A percentile compares a stretch with the other conserved stretches of the same genome.
phyloP scores from a whole-genome alignment of 768 basidiomycete species.

The Agrocybe pediades region DNA sequence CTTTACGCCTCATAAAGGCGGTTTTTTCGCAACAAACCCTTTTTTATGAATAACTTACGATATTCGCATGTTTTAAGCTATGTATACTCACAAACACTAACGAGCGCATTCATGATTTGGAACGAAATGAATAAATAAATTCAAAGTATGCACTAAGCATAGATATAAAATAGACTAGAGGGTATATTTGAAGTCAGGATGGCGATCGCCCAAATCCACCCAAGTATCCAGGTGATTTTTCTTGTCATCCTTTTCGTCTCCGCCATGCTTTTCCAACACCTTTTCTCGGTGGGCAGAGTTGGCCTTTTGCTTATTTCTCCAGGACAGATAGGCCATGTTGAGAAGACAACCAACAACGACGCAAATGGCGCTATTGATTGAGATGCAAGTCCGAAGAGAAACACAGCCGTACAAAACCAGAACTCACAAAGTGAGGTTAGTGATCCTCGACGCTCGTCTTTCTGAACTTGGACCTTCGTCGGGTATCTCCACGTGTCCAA shows the following conservation, averaged over 20 bases:
- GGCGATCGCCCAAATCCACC: constrained; percentile 37
- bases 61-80: too few species aligned
- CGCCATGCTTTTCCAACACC: constrained; percentile 29
- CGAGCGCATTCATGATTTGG: too few species aligned
- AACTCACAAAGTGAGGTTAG: constrained; percentile 38
- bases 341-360: constrained; percentile 13
- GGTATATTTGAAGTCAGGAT: constrained; percentile 37
- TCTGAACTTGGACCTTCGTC: constrained; percentile 34
- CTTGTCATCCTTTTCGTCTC: constrained; percentile 27
- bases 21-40: too few species aligned
- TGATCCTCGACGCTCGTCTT: constrained; percentile 38
- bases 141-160: too few species aligned
- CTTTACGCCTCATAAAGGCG: too few species aligned
- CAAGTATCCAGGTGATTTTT: constrained; percentile 27
- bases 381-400: background rate
- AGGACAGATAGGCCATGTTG: constrained; percentile 13
- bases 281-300: constrained; percentile 19
- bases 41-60: too few species aligned
- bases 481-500: constrained; percentile 43
- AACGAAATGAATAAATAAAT: too few species aligned
- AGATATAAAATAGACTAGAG: constrained; percentile 7
- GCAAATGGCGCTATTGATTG: background rate
- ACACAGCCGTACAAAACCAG: too few species aligned
- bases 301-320: background rate
- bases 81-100: too few species aligned